Conservation (phyloP, 495 filamentous ascomycete genomes). For the Hypomontagnella submonticulosa region DNA sequence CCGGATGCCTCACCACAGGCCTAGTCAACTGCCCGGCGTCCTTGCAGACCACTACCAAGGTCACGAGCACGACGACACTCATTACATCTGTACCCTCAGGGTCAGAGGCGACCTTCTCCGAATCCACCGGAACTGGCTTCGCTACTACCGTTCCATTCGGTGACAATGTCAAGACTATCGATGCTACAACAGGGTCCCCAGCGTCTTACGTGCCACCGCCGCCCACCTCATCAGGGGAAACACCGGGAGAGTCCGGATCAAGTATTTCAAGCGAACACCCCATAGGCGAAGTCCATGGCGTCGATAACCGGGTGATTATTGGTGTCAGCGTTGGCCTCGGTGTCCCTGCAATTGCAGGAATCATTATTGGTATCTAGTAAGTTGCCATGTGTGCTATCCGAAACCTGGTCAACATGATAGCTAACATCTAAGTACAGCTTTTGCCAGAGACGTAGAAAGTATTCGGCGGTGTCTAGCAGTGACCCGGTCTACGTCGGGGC, state of each 20-base stretch:
- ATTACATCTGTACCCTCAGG: slow-evolving; percentile 54
- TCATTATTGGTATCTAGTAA: slow-evolving; percentile 51
- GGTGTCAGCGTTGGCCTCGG: slow-evolving; percentile 58
- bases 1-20: slow-evolving; percentile 52
- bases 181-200: slow-evolving; percentile 51
- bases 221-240: slow-evolving; percentile 13
- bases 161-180: slow-evolving; percentile 49
- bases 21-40: slow-evolving; percentile 60
- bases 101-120: slow-evolving; percentile 50
- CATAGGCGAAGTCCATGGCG: slow-evolving; percentile 37
- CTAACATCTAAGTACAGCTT: slow-evolving; percentile 26
- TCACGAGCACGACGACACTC: slow-evolving; percentile 47
- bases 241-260: neutral
- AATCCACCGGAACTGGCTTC: slow-evolving; percentile 45
- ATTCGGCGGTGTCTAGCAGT: slow-evolving; percentile 13
- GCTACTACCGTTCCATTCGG: slow-evolving; percentile 53
- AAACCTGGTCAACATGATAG: neutral
- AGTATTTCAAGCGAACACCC: slow-evolving; percentile 20
- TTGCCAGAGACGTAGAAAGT: slow-evolving; percentile 31
- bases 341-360: slow-evolving; percentile 50
- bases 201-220: slow-evolving; percentile 48
- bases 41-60: slow-evolving; percentile 53
- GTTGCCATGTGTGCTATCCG: slow-evolving; percentile 11
- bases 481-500: slow-evolving; percentile 22
- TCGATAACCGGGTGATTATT: slow-evolving; percentile 54